Percentiles rank a stretch among this genome's conserved stretches.
Evolutionary conservation across 805 yeast genomes (phyloP).

Genomic region (Wickerhamiella sorbophila): DNA sequence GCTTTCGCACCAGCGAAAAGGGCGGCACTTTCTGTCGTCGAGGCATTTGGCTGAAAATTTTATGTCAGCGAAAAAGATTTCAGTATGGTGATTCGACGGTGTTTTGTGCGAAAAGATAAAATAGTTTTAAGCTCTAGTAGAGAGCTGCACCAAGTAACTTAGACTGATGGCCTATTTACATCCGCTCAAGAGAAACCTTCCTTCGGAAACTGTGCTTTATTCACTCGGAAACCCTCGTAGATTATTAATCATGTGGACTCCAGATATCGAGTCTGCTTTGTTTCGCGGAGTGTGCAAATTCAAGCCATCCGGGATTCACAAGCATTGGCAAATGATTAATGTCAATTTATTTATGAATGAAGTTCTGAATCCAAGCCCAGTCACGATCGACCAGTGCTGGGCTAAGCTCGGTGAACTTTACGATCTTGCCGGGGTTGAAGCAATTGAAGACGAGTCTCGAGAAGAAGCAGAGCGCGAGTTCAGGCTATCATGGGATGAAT

Average conservation of each 20-base stretch:
- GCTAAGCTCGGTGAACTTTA: conserved; percentile 39
- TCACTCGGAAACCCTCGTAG: too few species aligned
- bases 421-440: conserved; percentile 44
- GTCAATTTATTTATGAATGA: conserved; percentile 9
- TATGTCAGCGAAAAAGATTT: neutral
- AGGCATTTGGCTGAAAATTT: conserved; percentile 16
- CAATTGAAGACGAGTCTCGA: conserved; percentile 26
- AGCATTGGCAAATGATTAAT: conserved; percentile 26
- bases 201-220: too few species aligned
- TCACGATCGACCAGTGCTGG: conserved; percentile 43
- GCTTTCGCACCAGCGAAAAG: conserved; percentile 25
- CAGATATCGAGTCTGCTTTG: conserved; percentile 47
- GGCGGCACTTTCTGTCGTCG: conserved; percentile 20
- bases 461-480: conserved; percentile 22
- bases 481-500: conserved; percentile 32
- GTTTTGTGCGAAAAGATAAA: too few species aligned
- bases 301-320: conserved; percentile 50
- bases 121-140: neutral
- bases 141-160: neutral
- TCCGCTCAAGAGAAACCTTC: too few species aligned
- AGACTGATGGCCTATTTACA: neutral
- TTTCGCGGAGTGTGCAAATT: conserved; percentile 47
- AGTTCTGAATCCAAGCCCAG: conserved; percentile 6
- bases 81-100: neutral
- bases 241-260: conserved; percentile 32